Percentiles rank a stretch among this genome's conserved stretches.
phyloP scores from a whole-genome alignment of 2,329 filamentous ascomycete species.

The Dactylellina drechsleri region DNA sequence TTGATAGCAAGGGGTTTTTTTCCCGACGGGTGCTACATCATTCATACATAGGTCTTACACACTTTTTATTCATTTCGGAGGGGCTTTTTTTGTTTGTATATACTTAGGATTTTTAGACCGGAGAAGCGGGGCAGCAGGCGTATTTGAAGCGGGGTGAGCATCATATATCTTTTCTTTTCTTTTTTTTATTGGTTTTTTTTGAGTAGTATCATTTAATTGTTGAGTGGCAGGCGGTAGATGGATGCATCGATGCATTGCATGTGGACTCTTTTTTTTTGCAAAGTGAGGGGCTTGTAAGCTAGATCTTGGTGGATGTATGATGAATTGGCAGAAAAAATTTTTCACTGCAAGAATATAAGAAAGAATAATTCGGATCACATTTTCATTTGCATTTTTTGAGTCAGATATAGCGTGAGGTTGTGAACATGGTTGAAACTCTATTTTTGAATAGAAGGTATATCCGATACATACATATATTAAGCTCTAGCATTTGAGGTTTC shows the following conservation, averaged over 20 bases:
- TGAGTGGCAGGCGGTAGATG: no score
- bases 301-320: slow-evolving; percentile 36
- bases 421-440: not conserved
- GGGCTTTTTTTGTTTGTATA: slow-evolving; percentile 23
- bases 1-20: slow-evolving; percentile 20
- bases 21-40: no score
- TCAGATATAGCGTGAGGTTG: no score
- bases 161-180: slow-evolving; percentile 38
- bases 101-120: slow-evolving; percentile 10
- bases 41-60: no score
- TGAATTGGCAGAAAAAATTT: slow-evolving; percentile 42
- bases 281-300: slow-evolving; percentile 22
- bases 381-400: not conserved
- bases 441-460: no score
- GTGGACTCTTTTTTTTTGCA: no score
- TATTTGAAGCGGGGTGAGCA: slow-evolving; percentile 44
- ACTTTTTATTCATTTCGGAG: no score
- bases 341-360: slow-evolving; percentile 3
- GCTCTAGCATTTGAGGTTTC: no score
- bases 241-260: slow-evolving; percentile 5
- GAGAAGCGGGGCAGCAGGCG: slow-evolving; percentile 40
- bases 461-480: no score
- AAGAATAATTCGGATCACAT: slow-evolving; percentile 26
- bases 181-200: slow-evolving; percentile 17
- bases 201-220: not conserved